A percentile compares a stretch with the other conserved stretches of the same genome.
Evolutionary conservation across 2,329 filamentous ascomycete genomes (phyloP).

Genomic region (Fusarium praegraminearum): DNA sequence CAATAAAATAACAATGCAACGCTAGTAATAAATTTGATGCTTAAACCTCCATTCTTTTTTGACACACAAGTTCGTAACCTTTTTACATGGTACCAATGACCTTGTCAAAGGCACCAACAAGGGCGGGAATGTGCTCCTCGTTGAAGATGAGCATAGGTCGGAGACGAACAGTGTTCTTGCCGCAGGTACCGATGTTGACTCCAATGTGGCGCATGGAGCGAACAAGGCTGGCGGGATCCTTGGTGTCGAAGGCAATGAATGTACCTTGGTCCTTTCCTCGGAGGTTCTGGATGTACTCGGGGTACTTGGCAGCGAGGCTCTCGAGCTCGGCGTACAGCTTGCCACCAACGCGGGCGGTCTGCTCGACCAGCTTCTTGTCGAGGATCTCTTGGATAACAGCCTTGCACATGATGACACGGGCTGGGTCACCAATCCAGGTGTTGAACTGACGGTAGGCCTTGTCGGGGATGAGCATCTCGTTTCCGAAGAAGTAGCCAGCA

Average conservation of each 20-base stretch:
- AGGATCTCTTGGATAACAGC: conserved; percentile 82
- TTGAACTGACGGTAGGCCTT: conserved; percentile 90
- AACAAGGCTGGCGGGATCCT: conserved; percentile 75
- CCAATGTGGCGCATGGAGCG: conserved; percentile 77
- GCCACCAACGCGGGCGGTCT: conserved; percentile 73
- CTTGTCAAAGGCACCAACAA: conserved; percentile 48
- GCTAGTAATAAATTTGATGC: conserved; percentile 46
- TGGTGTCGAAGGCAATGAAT: conserved; percentile 84
- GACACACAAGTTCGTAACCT: conserved; percentile 17
- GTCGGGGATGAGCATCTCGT: conserved; percentile 79
- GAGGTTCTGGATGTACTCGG: conserved; percentile 77
- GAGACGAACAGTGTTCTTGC: conserved; percentile 75
- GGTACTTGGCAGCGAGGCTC: conserved; percentile 72
- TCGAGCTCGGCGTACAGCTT: conserved; percentile 76
- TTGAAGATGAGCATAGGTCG: conserved; percentile 87
- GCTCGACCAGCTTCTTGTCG: conserved; percentile 73
- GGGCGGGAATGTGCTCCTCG: conserved; percentile 68
- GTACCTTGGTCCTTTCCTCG: conserved; percentile 81
- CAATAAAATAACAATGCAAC: conserved; percentile 40
- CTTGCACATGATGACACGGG: conserved; percentile 80
- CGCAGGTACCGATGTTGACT: conserved; percentile 83
- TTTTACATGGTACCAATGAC: conserved; percentile 47
- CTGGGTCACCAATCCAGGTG: conserved; percentile 88
- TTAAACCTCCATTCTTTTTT: conserved; percentile 27
- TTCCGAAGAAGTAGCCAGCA: conserved; percentile 84